Percentiles rank a stretch among this genome's conserved stretches.
Evolutionary conservation across 2,329 filamentous ascomycete species (phyloP).

Genomic region (Talaromyces sp.): DNA sequence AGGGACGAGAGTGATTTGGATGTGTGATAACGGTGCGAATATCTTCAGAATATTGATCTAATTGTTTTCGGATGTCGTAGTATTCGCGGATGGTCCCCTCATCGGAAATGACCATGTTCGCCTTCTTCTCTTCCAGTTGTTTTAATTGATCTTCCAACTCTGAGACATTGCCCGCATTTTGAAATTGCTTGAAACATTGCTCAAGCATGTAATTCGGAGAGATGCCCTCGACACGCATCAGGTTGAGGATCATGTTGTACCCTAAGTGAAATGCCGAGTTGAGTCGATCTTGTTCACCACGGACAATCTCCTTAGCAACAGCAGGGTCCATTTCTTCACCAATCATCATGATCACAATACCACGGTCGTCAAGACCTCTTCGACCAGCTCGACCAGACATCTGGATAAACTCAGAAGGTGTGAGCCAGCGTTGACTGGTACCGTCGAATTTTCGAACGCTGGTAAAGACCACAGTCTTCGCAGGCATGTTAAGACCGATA

Average conservation of each 20-base stretch:
- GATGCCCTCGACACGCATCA: conserved; percentile 97
- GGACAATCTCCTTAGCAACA: conserved; percentile 91
- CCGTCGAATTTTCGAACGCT: conserved; percentile 96
- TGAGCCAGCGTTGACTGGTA: conserved; percentile 75
- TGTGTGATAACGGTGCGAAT: conserved; percentile 92
- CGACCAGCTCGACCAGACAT: conserved; percentile 98
- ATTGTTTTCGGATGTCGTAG: conserved; percentile 82
- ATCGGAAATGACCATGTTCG: conserved; percentile 76
- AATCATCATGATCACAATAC: conserved; percentile 99
- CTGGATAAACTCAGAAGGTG: conserved; percentile 94
- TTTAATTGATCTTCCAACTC: conserved; percentile 80
- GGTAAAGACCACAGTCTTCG: conserved; percentile 98
- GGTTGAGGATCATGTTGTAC: conserved; percentile 98
- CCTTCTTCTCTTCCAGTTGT: conserved; percentile 73
- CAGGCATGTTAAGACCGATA: conserved; percentile 98
- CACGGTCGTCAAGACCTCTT: conserved; percentile 94
- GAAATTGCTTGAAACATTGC: conserved; percentile 96
- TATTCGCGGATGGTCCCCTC: conserved; percentile 92
- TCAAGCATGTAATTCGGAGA: conserved; percentile 99
- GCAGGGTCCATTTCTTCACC: conserved; percentile 94
- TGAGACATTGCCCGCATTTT: conserved; percentile 87
- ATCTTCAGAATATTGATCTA: conserved; percentile 81
- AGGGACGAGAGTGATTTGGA: conserved; percentile 81
- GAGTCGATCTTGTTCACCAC: conserved; percentile 92
- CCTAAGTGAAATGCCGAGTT: conserved; percentile 97